These are phyloP conservation scores for Coprinopsis marcescibilis DNA, from an alignment of 768 basidiomycete genomes.

Conservation along the genomic window DNA sequence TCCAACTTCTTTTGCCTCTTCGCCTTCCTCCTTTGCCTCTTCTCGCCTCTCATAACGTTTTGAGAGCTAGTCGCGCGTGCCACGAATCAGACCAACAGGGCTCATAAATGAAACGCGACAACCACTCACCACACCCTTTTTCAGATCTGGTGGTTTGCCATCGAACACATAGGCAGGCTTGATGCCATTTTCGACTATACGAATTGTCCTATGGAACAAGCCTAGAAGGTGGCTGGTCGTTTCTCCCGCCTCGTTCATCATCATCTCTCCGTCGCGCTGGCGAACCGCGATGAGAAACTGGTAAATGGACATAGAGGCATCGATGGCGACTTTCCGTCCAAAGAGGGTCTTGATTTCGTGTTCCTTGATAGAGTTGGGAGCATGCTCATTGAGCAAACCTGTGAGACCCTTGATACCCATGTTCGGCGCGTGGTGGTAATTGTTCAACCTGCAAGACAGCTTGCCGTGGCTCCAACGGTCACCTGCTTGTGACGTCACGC, in stretches of 20 bases:
- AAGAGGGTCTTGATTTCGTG: slow-evolving; percentile 97
- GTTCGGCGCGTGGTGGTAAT: too few species aligned
- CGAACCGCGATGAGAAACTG: slow-evolving; percentile 98
- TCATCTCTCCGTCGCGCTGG: slow-evolving; percentile 92
- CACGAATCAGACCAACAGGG: slow-evolving; percentile 7
- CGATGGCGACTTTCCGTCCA: slow-evolving; percentile 96
- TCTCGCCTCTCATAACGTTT: slow-evolving; percentile 90
- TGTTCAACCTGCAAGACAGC: background rate
- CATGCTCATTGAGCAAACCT: slow-evolving; percentile 81
- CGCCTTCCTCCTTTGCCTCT: slow-evolving; percentile 91
- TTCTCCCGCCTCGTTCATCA: slow-evolving; percentile 96
- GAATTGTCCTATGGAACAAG: slow-evolving; percentile 94
- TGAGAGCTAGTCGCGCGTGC: slow-evolving; percentile 56
- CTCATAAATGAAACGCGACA: background rate
- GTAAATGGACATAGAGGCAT: slow-evolving; percentile 96
- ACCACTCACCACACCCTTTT: slow-evolving; percentile 78
- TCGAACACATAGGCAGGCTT: slow-evolving; percentile 99
- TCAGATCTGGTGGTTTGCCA: slow-evolving; percentile 96
- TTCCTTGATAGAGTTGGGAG: slow-evolving; percentile 82
- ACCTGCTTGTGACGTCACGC: slow-evolving; percentile 5
- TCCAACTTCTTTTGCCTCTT: slow-evolving; percentile 95
- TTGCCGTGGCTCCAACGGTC: background rate
- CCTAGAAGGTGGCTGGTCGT: slow-evolving; percentile 99
- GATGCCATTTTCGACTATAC: slow-evolving; percentile 98
- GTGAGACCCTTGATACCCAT: slow-evolving; percentile 99